Base-by-base conservation (phyloP, 2,329 filamentous ascomycete species). In the Ophiocordyceps camponoti-floridani region DNA sequence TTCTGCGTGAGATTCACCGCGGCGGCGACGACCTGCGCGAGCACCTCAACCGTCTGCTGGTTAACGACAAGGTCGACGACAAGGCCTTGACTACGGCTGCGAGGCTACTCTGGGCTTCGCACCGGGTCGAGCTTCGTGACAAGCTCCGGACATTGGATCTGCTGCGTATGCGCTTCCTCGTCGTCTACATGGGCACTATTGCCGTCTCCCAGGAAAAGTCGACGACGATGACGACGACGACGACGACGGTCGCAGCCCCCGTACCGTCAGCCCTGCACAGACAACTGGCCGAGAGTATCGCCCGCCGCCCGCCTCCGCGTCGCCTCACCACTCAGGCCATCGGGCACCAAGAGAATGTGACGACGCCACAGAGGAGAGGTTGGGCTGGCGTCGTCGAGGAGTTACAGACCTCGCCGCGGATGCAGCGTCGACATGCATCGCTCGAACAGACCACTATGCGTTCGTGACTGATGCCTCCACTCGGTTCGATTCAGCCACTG, bases 341-440 rank as follows among this genome's bases (percentile, higher is more conserved):
- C 48, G 69, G 72, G 9, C 69, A 73, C 50, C 65, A 64, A 49
- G 68, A 73, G 43, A 63, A 64, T 41, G 59, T 67, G 31, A 63
- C 63, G 41, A 60, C 61, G 37, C 62, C 61, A 18, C 72, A 75
- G 44, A 68, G 69, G 45, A 61, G 62, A 48, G 74, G 75, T 26
- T 81, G 77, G 77, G 71, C 72, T 18, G 74, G 75, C 26, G 75
- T 81, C 6, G 72, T 81, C 19, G 64, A 73, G 45, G 77, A 81
- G 53, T 60, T 81, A 43, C 75, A 79, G 55, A 70, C 62, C 45
- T 77, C 73, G 23, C 77, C 76, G 2, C 58, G 70, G 46, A 68
- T 81, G 63, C 73, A 75, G 43, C 71, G 75, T 52, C 67, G 77
- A 14, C 75, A 75, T 53, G 72, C 73, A n/a, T 77, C 72, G 8